A percentile compares a stretch with the other conserved stretches of the same genome.
Evolutionary conservation across 1,139 yeast genomes (phyloP).

Genomic region (Entelexis sorbosivorans): DNA sequence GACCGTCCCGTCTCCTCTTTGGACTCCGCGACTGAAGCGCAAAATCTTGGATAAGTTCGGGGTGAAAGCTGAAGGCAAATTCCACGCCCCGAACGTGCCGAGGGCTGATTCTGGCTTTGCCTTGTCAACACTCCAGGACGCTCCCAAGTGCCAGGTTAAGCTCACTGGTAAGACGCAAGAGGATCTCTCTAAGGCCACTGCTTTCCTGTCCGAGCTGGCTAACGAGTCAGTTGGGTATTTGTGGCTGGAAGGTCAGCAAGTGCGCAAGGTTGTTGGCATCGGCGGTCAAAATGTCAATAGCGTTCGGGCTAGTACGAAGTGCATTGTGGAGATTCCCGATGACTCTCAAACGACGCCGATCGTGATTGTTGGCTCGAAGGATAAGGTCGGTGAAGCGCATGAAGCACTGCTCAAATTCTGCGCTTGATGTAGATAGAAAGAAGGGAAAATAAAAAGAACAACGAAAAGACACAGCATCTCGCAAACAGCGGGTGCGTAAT

Average conservation of each 20-base stretch:
- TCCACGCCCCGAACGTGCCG: neutral
- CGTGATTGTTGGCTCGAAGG: conserved; percentile 9
- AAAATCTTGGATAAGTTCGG: conserved; percentile 5
- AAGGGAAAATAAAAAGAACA: neutral
- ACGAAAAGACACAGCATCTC: neutral
- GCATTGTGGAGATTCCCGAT: conserved; percentile 13
- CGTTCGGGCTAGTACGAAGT: conserved; percentile 36
- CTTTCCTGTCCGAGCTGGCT: conserved; percentile 28
- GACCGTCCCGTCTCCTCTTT: conserved; percentile 32
- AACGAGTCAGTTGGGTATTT: conserved; percentile 38
- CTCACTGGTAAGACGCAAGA: conserved; percentile 32
- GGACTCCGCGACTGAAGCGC: conserved; percentile 23
- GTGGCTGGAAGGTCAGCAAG: conserved; percentile 40
- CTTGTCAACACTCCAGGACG: neutral
- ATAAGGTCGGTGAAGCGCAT: conserved; percentile 16
- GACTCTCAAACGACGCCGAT: conserved; percentile 7
- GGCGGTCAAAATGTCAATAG: conserved; percentile 58
- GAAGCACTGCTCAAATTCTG: conserved; percentile 7
- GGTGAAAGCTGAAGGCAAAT: conserved; percentile 5
- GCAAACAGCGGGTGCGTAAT: neutral
- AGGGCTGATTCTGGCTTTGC: neutral
- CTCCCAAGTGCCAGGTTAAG: neutral
- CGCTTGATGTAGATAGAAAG: neutral
- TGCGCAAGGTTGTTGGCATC: conserved; percentile 62
- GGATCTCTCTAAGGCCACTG: conserved; percentile 29